phyloP scores from a whole-genome alignment of 345 rosid species.

The Rhizophora mangle region DNA sequence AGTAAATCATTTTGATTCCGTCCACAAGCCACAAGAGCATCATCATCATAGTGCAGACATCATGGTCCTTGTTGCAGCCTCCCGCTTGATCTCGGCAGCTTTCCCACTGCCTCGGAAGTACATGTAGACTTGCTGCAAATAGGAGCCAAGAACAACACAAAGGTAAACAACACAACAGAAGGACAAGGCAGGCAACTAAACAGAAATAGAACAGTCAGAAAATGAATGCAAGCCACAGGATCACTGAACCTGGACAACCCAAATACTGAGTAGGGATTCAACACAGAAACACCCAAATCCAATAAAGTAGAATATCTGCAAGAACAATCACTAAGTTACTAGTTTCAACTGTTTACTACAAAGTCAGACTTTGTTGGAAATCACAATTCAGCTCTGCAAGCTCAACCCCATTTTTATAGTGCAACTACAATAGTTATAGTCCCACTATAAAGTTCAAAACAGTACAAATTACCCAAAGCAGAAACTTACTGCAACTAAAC shows the following conservation, averaged over 20 bases:
- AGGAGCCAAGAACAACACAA: background rate
- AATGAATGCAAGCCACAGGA: background rate
- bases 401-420: background rate
- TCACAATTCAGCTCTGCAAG: background rate
- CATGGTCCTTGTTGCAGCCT: slow-evolving; percentile 65
- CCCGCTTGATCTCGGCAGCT: slow-evolving; percentile 84
- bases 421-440: background rate
- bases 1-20: background rate
- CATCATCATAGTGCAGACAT: slow-evolving; percentile 73
- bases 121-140: slow-evolving; percentile 91
- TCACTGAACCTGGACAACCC: slow-evolving; percentile 89
- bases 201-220: background rate
- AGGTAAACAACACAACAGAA: background rate
- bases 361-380: background rate
- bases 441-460: background rate
- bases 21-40: background rate
- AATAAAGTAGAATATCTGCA: slow-evolving; percentile 82
- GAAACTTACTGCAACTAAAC: slow-evolving; percentile 73
- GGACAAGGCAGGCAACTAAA: background rate
- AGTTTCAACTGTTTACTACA: slow-evolving; percentile 7
- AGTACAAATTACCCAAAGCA: background rate
- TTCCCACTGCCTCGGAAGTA: slow-evolving; percentile 89
- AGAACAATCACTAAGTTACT: background rate
- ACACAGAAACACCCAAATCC: slow-evolving; percentile 74
- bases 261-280: slow-evolving; percentile 84